These are phyloP conservation scores for Aquilaria sinensis DNA, from an alignment of 345 rosid genomes.

Conservation along the genomic window DNA sequence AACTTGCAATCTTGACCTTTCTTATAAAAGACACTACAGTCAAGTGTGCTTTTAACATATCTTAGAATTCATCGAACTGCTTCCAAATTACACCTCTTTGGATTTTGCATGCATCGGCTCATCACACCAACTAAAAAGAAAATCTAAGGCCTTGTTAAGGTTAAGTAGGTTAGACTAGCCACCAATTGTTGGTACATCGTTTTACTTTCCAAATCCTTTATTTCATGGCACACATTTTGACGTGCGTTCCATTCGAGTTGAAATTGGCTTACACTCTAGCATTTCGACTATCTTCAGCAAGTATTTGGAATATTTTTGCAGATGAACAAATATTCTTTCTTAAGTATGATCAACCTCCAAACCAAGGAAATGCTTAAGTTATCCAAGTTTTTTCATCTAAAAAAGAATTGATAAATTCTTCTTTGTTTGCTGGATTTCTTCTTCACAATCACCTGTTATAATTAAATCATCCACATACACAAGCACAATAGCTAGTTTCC, in stretches of 20 bases:
- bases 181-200: constrained; percentile 8
- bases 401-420: constrained; percentile 3
- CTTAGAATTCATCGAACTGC: constrained; percentile 3
- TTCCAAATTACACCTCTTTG: background rate
- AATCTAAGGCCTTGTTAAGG: constrained; percentile 2
- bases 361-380: background rate
- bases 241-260: background rate
- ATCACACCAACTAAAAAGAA: constrained; percentile 9
- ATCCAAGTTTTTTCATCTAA: constrained; percentile 4
- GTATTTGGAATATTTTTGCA: too few relatives aligned
- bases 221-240: constrained; percentile 8
- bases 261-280: too few relatives aligned
- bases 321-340: background rate
- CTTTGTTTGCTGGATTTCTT: background rate
- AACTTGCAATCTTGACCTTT: background rate
- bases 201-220: constrained; percentile 7
- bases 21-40: background rate
- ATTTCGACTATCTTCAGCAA: too few relatives aligned
- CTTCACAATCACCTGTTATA: background rate
- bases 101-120: constrained; percentile 1
- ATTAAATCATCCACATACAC: constrained; percentile 10
- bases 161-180: constrained; percentile 12
- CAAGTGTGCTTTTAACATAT: background rate
- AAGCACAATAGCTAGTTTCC: constrained; percentile 2
- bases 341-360: too few relatives aligned